Base-by-base conservation (phyloP, 371 early-diverging fungal species). In the Rozella allomycis region DNA sequence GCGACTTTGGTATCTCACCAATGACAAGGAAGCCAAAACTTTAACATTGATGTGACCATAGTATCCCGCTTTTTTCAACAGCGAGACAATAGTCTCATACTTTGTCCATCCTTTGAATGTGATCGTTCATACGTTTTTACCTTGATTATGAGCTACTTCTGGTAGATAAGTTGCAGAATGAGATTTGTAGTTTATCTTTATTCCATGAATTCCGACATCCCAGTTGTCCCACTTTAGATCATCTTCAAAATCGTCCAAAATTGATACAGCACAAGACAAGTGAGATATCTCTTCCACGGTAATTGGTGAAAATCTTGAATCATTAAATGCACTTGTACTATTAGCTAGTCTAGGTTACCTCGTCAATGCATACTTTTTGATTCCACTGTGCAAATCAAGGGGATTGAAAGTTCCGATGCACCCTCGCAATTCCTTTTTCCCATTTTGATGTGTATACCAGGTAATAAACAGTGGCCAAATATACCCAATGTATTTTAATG, bases 381-480 rank as follows among this genome's bases (percentile, higher is more conserved):
- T 49, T 0, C 84, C 87, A 18, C 40, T 30, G 37, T 58, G 62
- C 14, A 91, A 50, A 6, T 63, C 50, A 60, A 72, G 47, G 3
- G 85, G 50, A 6, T 55, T 49, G 42, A 91, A 91, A 45, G 71
- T 87, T 10, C 93, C 93, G 26, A 91, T 87, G 48, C 90, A 91
- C 8, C 91, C 91, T 32, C 87, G 73, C 25, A 87, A 54, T 11
- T 52, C 52, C 23, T 46, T 37, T 6, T 59, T 51, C 3, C 49
- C 60, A 28, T 54, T 34, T 7, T 40, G 34, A 17, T 38, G 18
- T 20, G 52, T 47, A 34, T 70, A 58, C 86, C 86, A 85, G 13
- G 86, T 78, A 3, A 85, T 79, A 43, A 85, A 85, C 19, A 85
- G 56, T 3, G 86, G 86, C 37, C 72, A 69, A 18, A 7, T 38